Base-by-base conservation (phyloP, 305 asterid genomes). In the Solanum hybrid region DNA sequence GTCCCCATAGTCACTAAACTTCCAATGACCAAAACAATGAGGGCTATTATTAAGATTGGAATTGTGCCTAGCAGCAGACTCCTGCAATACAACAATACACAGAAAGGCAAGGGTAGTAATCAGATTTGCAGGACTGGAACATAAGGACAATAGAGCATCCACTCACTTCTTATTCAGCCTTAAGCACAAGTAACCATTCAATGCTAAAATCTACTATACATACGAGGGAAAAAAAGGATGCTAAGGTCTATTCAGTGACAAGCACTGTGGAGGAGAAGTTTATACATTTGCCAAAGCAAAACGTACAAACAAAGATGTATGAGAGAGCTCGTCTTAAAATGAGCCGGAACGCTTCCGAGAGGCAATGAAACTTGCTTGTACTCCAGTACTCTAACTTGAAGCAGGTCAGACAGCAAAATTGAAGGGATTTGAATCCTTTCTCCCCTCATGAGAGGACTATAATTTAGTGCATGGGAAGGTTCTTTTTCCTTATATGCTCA, bases 41-140 rank as follows among this genome's bases (percentile, higher is more conserved):
- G 97, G 13, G 94, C 90, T 16, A 85, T 79, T 7, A 93, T 89
- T 66, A 95, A 91, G 36, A 95, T 92, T 1, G 98, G 98, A 35
- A 92, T 91, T 26, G 96, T 95, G 90, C 76, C 81, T n/a, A 95
- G 94, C 91, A 95, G 91, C 90, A 95, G 88, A 40, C 91, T 91
- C 98, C 97, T 94, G 95, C 89, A 90, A 42, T 27, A 37, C 36
- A 71, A 24, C 56, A 35, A 34, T 69, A 86, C 17, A 91, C 51
- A 46, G 64, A 85, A 79, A 24, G 32, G 66, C 64, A 76, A 27
- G 14, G 69, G 40, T 17, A 29, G 88, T 88, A 40, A 85, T 80
- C 80, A 66, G 60, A 85, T 34, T 42, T 81, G 37, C 26, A 81
- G 86, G 66, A 81, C 64, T 14, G 9, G 36, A 80, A 24, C 10